Base-by-base conservation (phyloP, 129 eudicot species). In the Heracleum sosnowskyi region DNA sequence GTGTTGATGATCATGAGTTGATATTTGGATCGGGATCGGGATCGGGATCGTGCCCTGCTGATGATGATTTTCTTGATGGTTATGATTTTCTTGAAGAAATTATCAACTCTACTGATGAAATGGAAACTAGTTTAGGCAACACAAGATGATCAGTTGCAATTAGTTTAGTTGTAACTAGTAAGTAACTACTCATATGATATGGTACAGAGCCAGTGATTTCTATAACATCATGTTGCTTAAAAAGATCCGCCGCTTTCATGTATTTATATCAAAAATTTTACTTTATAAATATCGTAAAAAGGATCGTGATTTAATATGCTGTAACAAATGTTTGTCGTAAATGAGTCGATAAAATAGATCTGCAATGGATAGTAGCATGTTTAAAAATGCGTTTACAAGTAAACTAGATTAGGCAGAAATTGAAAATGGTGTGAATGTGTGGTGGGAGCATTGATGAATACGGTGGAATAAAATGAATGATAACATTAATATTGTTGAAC, bases 11-110 rank as follows among this genome's bases (percentile, higher is more conserved):
- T 44, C 47, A 29, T 28, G 62, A 37, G 31, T 42, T 78, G 13
- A 0, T 78, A 28, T 26, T 28, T 0, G 81, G 40, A 36, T 40
- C 33, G 28, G 80, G 74, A 0, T 18, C 5, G 28, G 62, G 62
- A 55, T 55, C 31, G 26, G 26, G 22, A 20, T 45, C 76, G 10
- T 18, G 53, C 35, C 29, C 28, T 17, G 16, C 49, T 35, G 33
- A 5, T 55, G 66, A n/a, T 26, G 73, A 41, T 45, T 2, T 80
- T 42, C 39, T 42, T 4, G 35, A 74, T 74, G 74, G 66, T 22
- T 42, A 74, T 18, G 75, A 74, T 74, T 74, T 80, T 62, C 83
- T 51, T 29, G 74, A 74, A 45, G 70, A 4, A 29, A 6, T 16
- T 15, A 15, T 22, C 34, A 51, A 55, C 29, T 26, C 28, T 13